Conservation (phyloP, 2,329 filamentous ascomycete species). For the Xenoacremonium recifei region DNA sequence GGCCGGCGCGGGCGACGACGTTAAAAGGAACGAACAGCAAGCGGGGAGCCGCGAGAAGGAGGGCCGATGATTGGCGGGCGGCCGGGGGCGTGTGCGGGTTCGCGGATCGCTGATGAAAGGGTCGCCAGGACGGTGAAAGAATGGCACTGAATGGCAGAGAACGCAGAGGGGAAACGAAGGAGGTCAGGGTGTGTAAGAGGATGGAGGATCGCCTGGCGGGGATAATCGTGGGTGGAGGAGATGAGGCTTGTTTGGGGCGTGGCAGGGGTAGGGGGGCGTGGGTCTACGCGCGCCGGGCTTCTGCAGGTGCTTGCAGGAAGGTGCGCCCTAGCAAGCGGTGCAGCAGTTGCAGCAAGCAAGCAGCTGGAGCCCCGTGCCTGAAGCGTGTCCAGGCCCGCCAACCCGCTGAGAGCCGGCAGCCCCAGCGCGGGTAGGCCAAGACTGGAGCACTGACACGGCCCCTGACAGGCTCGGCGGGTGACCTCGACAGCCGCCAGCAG, state of each 20-base stretch:
- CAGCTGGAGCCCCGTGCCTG: not conserved
- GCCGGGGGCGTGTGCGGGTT: not conserved
- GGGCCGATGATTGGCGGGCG: constrained; percentile 17
- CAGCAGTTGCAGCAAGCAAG: not conserved
- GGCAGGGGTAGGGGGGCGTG: not conserved
- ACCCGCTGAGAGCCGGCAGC: too few species aligned
- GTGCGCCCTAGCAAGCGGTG: too few species aligned
- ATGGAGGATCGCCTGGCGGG: not conserved
- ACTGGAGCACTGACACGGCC: not conserved
- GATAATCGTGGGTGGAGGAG: constrained; percentile 11
- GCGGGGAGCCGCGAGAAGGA: constrained; percentile 13
- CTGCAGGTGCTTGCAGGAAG: too few species aligned
- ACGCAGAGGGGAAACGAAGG: not conserved
- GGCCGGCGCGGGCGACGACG: constrained; percentile 22
- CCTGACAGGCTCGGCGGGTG: not conserved
- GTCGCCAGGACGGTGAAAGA: not conserved
- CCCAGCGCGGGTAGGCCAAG: too few species aligned
- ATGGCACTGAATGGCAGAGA: not conserved
- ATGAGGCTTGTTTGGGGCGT: constrained; percentile 27
- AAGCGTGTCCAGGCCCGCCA: not conserved
- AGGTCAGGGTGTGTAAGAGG: not conserved
- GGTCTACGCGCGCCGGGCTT: too few species aligned
- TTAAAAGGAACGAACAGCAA: constrained; percentile 27
- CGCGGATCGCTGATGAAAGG: constrained; percentile 18
- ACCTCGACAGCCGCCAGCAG: not conserved